phyloP scores from a whole-genome alignment of 2,329 filamentous ascomycete species.

The Pseudocercospora fijiensis region DNA sequence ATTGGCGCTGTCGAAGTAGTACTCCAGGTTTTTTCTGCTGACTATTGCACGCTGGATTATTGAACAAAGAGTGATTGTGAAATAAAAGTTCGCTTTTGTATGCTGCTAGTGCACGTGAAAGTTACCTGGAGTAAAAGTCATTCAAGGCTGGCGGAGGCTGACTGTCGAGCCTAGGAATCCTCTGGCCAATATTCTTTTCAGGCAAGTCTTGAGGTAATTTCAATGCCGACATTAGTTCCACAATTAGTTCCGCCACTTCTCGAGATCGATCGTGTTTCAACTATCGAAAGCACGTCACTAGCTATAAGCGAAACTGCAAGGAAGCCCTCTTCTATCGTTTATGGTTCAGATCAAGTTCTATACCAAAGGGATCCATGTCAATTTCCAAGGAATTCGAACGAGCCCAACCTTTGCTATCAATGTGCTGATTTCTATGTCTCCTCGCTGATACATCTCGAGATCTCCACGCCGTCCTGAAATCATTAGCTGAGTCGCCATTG shows the following conservation, averaged over 20 bases:
- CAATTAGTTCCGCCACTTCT: not conserved
- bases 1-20: too few relatives aligned
- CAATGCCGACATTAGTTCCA: too few relatives aligned
- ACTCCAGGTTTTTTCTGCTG: not conserved
- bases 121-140: not conserved
- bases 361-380: not conserved
- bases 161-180: not conserved
- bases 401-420: not conserved
- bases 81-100: not conserved
- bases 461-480: constrained; percentile 65
- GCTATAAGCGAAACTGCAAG: not conserved
- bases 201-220: not conserved
- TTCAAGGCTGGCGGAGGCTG: not conserved
- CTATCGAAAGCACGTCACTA: not conserved
- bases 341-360: not conserved
- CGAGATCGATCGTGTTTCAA: not conserved
- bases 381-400: not conserved
- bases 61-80: not conserved
- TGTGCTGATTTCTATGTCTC: constrained; percentile 13
- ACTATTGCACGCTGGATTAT: not conserved
- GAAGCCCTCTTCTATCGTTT: not conserved
- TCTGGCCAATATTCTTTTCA: not conserved
- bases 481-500: not conserved
- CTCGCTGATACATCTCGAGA: constrained; percentile 57
- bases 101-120: not conserved